A percentile compares a stretch with the other conserved stretches of the same genome.
Conservation (phyloP, 139 green algal species). For the Chlamydomonas sphaeroides region DNA sequence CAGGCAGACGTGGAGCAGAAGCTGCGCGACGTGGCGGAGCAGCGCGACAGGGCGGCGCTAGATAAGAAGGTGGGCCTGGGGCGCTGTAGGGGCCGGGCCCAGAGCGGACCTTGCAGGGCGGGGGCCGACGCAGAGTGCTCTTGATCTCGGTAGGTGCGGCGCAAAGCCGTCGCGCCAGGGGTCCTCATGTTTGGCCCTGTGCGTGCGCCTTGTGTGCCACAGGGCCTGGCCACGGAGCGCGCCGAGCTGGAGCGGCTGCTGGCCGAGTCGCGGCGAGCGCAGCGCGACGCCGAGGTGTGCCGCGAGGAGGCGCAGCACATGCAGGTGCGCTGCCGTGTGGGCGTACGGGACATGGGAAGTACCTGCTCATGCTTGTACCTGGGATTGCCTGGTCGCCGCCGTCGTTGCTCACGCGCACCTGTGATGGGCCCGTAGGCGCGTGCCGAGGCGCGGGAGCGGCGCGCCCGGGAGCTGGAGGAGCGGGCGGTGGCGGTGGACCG, state of each 20-base stretch:
- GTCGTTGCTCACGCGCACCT: background rate
- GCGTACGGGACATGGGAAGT: too few relatives aligned
- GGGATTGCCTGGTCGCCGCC: too few relatives aligned
- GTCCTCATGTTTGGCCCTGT: too few relatives aligned
- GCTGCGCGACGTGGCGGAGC: slow-evolving; percentile 18
- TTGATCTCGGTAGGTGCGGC: too few relatives aligned
- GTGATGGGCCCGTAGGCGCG: background rate
- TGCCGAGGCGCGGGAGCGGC: slow-evolving; percentile 27
- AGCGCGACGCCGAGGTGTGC: slow-evolving; percentile 21
- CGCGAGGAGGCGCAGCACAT: slow-evolving; percentile 29
- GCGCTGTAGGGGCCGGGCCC: too few relatives aligned
- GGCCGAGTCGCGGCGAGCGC: slow-evolving; percentile 9
- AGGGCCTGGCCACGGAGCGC: background rate
- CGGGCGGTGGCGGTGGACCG: slow-evolving; percentile 4
- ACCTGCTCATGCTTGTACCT: too few relatives aligned
- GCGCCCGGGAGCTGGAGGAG: slow-evolving; percentile 33
- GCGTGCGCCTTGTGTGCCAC: background rate
- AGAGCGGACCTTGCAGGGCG: too few relatives aligned
- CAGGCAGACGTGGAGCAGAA: slow-evolving; percentile 36
- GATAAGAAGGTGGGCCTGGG: slow-evolving; percentile 26
- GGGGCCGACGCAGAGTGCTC: background rate
- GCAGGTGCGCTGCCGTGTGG: too few relatives aligned
- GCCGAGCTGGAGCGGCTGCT: slow-evolving; percentile 19
- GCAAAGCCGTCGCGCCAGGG: too few relatives aligned
- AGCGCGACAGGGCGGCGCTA: slow-evolving; percentile 11